A percentile compares a stretch with the other conserved stretches of the same genome.
Evolutionary conservation across 2,329 filamentous ascomycete species (phyloP).

Genomic region (Ceratocystis destructans): DNA sequence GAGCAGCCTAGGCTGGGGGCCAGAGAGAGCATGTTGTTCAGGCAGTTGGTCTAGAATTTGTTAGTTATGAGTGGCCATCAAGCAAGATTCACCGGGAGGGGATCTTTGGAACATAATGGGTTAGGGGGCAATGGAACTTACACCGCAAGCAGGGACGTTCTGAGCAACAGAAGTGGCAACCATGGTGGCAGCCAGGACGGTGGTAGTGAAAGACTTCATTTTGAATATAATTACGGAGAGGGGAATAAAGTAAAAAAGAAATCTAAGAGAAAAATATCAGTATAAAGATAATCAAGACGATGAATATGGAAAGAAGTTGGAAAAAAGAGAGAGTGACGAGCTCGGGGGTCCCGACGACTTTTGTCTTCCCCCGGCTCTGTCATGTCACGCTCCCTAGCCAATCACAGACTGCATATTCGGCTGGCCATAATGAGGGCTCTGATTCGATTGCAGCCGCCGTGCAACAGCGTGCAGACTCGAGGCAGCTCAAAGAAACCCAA

Average conservation of each 20-base stretch:
- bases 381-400: neutral
- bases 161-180: conserved; percentile 28
- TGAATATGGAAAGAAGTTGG: neutral
- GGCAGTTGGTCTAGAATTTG: conserved; percentile 33
- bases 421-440: neutral
- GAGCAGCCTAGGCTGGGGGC: conserved; percentile 34
- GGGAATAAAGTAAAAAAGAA: neutral
- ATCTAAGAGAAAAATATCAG: neutral
- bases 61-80: neutral
- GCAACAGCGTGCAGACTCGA: neutral
- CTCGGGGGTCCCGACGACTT: neutral
- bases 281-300: neutral
- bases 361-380: neutral
- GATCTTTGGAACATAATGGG: neutral
- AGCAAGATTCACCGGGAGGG: neutral
- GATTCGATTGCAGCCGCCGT: neutral
- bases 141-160: conserved; percentile 38
- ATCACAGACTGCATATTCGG: neutral
- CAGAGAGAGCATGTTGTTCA: conserved; percentile 37
- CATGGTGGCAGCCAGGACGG: conserved; percentile 29
- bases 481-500: neutral
- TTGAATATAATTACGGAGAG: conserved; percentile 25
- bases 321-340: neutral
- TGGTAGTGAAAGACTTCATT: conserved; percentile 40
- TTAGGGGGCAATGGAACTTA: conserved; percentile 28